phyloP scores from a whole-genome alignment of 306 rosid species.

The Glycyrrhiza uralensis region DNA sequence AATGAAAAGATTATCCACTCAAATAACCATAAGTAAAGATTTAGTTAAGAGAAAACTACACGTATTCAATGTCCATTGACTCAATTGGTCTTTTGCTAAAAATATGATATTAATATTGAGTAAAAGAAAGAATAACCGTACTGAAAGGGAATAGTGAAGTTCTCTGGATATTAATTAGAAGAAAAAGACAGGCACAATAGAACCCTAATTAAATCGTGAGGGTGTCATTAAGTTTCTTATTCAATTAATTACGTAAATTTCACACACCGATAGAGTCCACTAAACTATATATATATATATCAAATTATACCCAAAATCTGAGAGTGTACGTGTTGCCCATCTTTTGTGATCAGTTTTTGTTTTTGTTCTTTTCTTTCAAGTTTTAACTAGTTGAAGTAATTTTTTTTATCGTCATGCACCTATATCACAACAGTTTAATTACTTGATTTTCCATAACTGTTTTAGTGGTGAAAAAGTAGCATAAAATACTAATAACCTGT shows the following conservation, averaged over 20 bases:
- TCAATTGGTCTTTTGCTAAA: not conserved
- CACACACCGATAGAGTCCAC: not conserved
- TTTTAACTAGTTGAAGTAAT: not conserved
- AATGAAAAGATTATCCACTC: not conserved
- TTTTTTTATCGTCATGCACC: not conserved
- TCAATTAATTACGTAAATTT: slow-evolving; percentile 2
- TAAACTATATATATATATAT: not conserved
- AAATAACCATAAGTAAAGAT: not conserved
- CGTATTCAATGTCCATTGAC: slow-evolving; percentile 7
- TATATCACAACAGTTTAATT: not conserved
- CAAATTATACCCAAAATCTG: not conserved
- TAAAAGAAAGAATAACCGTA: slow-evolving; percentile 13
- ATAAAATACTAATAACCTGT: too few species aligned
- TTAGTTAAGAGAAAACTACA: not conserved
- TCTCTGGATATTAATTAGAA: not conserved
- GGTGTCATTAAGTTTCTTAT: not conserved
- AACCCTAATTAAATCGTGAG: slow-evolving; percentile 22
- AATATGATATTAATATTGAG: slow-evolving; percentile 15
- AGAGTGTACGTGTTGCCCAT: not conserved
- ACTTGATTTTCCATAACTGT: too few species aligned
- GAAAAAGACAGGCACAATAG: slow-evolving; percentile 4
- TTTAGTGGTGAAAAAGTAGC: too few species aligned
- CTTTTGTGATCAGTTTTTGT: not conserved
- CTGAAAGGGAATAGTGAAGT: not conserved
- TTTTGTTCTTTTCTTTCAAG: not conserved